Conservation (phyloP, 1,284 basidiomycete genomes). For the Ustilago tritici region DNA sequence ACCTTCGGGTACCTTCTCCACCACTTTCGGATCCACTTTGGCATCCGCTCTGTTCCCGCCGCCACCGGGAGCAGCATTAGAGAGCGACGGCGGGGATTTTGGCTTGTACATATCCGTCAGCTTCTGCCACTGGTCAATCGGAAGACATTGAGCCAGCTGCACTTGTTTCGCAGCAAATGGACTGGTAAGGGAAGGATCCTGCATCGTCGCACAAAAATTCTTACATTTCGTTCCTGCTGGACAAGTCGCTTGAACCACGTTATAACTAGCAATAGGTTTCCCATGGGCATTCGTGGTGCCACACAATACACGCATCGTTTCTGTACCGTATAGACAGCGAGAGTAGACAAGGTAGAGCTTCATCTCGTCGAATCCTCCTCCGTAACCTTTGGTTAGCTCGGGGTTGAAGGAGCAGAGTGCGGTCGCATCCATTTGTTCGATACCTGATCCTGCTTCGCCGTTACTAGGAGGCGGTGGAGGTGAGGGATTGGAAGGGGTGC, state of each 20-base stretch:
- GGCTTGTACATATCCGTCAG: slow-evolving; percentile 34
- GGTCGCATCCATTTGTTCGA: slow-evolving; percentile 25
- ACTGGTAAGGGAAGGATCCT: slow-evolving; percentile 17
- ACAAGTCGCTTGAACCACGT: slow-evolving; percentile 28
- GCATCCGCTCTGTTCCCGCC: neutral
- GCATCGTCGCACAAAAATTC: slow-evolving; percentile 38
- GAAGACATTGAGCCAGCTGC: slow-evolving; percentile 33
- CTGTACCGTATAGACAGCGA: slow-evolving; percentile 25
- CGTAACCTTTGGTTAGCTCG: slow-evolving; percentile 27
- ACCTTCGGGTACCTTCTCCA: slow-evolving; percentile 3
- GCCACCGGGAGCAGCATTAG: neutral
- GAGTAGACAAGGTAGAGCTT: slow-evolving; percentile 34
- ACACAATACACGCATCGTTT: slow-evolving; percentile 29
- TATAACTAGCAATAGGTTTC: slow-evolving; percentile 10
- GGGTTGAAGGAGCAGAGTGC: slow-evolving; percentile 35
- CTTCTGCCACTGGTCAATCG: slow-evolving; percentile 4
- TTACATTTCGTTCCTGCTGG: slow-evolving; percentile 30
- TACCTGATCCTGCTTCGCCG: neutral
- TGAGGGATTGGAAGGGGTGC: neutral
- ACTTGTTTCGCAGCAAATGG: slow-evolving; percentile 31
- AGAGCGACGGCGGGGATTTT: neutral
- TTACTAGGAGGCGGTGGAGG: neutral
- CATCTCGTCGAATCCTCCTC: slow-evolving; percentile 21
- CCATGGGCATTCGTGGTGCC: slow-evolving; percentile 20
- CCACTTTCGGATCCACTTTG: slow-evolving; percentile 21